phyloP scores from a whole-genome alignment of 2,329 filamentous ascomycete species.

The Akanthomyces uredinophilus region DNA sequence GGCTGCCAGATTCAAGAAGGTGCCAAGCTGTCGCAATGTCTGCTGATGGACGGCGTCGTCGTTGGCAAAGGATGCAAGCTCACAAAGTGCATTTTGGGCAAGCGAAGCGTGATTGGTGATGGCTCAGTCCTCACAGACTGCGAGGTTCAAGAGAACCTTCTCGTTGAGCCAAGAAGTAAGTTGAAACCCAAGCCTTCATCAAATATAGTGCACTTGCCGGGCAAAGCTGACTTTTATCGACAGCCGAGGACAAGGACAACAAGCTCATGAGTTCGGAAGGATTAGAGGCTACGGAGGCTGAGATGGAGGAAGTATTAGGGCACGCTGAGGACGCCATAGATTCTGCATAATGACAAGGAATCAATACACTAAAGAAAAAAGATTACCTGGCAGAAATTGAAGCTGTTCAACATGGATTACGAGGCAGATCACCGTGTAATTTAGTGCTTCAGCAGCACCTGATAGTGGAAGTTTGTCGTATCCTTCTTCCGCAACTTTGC shows the following conservation, averaged over 20 bases:
- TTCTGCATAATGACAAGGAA: background rate
- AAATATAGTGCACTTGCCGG: slow-evolving; percentile 11
- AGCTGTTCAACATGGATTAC: background rate
- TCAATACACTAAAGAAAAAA: background rate
- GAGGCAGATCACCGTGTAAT: too few species aligned
- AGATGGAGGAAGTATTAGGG: slow-evolving; percentile 50
- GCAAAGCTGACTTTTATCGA: slow-evolving; percentile 16
- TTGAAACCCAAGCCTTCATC: slow-evolving; percentile 19
- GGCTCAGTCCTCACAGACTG: slow-evolving; percentile 78
- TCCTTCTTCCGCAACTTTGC: background rate
- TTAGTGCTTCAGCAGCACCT: background rate
- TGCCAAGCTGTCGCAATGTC: slow-evolving; percentile 79
- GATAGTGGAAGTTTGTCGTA: background rate
- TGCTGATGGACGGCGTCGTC: slow-evolving; percentile 88
- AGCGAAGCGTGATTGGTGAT: slow-evolving; percentile 76
- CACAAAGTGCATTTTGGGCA: slow-evolving; percentile 81
- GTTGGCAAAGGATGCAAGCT: slow-evolving; percentile 80
- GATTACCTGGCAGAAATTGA: background rate
- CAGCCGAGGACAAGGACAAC: slow-evolving; percentile 62
- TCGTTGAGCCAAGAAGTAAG: slow-evolving; percentile 74
- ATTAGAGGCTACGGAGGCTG: slow-evolving; percentile 58
- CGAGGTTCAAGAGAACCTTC: slow-evolving; percentile 84
- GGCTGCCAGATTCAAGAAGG: slow-evolving; percentile 82
- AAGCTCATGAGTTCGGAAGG: slow-evolving; percentile 65
- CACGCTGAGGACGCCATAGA: slow-evolving; percentile 31